A percentile compares a stretch with the other conserved stretches of the same genome.
Conservation (phyloP, 768 basidiomycete genomes). For the Leccinellum rugosiceps region DNA sequence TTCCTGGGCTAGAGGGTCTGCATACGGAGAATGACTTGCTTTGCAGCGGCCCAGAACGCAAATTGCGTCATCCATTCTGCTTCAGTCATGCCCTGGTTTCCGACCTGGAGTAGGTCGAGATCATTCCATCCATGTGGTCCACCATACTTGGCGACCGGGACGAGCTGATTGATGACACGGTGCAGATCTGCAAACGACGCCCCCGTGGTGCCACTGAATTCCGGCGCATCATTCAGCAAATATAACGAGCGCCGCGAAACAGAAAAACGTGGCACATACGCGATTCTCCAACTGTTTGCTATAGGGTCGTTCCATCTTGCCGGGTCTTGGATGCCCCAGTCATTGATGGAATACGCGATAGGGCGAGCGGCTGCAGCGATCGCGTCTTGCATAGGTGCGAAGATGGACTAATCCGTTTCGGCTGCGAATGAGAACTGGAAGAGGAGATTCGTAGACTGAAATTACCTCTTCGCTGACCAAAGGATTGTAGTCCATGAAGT, state of each 20-base stretch:
- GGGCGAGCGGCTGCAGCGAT: background rate
- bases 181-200: constrained; percentile 9
- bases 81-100: constrained; percentile 41
- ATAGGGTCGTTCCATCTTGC: constrained; percentile 43
- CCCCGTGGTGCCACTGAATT: constrained; percentile 6
- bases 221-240: background rate
- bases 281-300: constrained; percentile 51
- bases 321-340: constrained; percentile 51
- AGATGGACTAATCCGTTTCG: background rate
- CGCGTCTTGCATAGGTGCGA: constrained; percentile 5
- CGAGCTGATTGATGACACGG: constrained; percentile 22
- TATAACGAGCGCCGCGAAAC: background rate
- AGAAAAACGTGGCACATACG: constrained; percentile 29
- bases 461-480: constrained; percentile 2
- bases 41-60: constrained; percentile 13
- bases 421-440: background rate
- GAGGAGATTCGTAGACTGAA: background rate
- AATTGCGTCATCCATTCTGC: constrained; percentile 10
- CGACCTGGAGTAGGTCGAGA: constrained; percentile 54
- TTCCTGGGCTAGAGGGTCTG: background rate
- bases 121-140: constrained; percentile 48
- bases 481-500: constrained; percentile 6
- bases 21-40: constrained; percentile 4
- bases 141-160: constrained; percentile 49
- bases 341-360: constrained; percentile 50